phyloP scores from a whole-genome alignment of 352 stramenopile species.

The Globisporangium takayamanum region DNA sequence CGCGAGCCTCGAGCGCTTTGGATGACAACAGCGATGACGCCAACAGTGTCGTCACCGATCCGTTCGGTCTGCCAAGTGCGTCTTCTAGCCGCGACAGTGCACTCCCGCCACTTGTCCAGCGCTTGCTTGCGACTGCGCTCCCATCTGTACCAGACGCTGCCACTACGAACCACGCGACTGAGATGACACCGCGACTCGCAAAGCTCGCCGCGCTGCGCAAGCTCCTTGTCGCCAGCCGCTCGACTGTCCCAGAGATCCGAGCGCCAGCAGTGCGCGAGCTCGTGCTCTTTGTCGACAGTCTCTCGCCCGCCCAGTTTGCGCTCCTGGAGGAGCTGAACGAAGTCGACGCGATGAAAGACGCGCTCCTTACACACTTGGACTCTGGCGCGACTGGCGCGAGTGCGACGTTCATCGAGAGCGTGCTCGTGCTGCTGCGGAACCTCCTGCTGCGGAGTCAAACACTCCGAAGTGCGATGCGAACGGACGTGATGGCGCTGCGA shows the following conservation, averaged over 20 bases:
- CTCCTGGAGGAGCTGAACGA: conserved; percentile 16
- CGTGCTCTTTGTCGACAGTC: conserved; percentile 17
- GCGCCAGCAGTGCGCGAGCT: conserved; percentile 21
- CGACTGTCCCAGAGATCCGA: conserved; percentile 9
- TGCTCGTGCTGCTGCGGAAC: conserved; percentile 33
- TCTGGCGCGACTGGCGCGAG: neutral
- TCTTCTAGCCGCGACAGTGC: too few species aligned
- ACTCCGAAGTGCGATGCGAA: conserved; percentile 26
- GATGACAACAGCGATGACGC: conserved; percentile 3
- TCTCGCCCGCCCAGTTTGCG: conserved; percentile 9
- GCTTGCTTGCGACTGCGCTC: neutral
- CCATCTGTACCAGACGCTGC: neutral
- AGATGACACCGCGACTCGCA: conserved; percentile 12
- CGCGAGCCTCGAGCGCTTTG: neutral
- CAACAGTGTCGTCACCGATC: conserved; percentile 7
- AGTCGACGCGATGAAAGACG: conserved; percentile 8
- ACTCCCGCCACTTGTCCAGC: neutral
- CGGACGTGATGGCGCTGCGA: conserved; percentile 16
- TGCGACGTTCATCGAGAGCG: conserved; percentile 11
- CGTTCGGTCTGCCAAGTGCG: conserved; percentile 3
- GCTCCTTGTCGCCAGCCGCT: neutral
- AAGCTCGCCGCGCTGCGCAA: conserved; percentile 11
- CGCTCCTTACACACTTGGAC: conserved; percentile 8
- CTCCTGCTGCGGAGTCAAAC: conserved; percentile 32
- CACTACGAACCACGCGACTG: conserved; percentile 1